Evolutionary conservation across 2,329 filamentous ascomycete genomes (phyloP).

Genomic region (Colletotrichum sidae): DNA sequence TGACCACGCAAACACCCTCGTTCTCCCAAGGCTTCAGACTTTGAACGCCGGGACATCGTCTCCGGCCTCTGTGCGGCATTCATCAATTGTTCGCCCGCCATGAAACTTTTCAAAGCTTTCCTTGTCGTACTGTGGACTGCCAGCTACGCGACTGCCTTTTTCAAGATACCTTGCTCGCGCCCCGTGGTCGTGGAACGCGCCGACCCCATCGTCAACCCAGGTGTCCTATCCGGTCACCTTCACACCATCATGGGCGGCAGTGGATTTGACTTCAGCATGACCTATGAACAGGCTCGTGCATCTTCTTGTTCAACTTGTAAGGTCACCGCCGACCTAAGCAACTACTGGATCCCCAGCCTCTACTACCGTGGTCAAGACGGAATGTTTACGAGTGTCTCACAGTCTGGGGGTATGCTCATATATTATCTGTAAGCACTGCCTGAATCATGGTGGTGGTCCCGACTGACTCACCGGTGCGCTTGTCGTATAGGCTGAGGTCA

Average conservation of each 20-base stretch:
- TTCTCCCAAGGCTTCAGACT: no score
- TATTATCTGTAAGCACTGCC: conserved; percentile 64
- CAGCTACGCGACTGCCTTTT: conserved; percentile 28
- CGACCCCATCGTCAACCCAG: conserved; percentile 71
- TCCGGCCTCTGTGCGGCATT: no score
- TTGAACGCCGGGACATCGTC: no score
- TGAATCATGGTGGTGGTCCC: conserved; percentile 1
- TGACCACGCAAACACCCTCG: no score
- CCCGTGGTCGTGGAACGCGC: conserved; percentile 53
- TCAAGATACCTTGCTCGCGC: conserved; percentile 36
- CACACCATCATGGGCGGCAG: conserved; percentile 74
- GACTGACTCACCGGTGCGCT: background rate
- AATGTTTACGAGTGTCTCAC: conserved; percentile 58
- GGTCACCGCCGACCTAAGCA: conserved; percentile 70
- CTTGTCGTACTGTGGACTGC: conserved; percentile 11
- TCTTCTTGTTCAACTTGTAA: conserved; percentile 74
- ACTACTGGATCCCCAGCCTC: conserved; percentile 76
- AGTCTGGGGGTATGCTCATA: conserved; percentile 55
- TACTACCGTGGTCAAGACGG: conserved; percentile 64
- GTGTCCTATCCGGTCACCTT: conserved; percentile 64
- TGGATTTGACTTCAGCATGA: conserved; percentile 67
- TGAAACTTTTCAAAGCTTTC: conserved; percentile 14
- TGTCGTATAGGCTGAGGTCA: conserved; percentile 50
- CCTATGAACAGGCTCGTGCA: conserved; percentile 61
- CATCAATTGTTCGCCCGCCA: background rate